Evolutionary conservation across 2,329 filamentous ascomycete species (phyloP), one percentile per base, ranked within the genome.

Genomic region (Epichloe uncinata): DNA sequence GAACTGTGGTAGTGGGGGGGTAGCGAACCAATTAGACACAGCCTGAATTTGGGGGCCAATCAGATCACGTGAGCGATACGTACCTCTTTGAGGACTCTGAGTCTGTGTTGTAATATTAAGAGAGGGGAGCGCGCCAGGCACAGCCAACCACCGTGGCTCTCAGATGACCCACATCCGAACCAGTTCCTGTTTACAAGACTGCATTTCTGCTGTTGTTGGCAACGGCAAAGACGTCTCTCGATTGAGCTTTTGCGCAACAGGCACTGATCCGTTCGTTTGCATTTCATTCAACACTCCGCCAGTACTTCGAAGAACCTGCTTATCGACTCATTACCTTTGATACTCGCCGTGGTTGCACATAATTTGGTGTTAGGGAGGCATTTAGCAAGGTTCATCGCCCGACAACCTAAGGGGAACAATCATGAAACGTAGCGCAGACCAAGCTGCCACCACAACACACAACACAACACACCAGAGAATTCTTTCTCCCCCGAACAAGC

Each of bases 21-120:
- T 62, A 64, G 62, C 65, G 63, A 67, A 50, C 66, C 66, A 68
- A 68, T 67, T 53, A 63, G 15, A 47, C 47, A 44, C 52, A 34
- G 48, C n/a, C 49, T 43, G 43, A 47, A 7, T 42, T 34, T 22
- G 36, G 22, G 50, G 53, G 45, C 42, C 30, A 4, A 11, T 1
- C 0, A 3, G 3, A 12, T 63, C 61, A 64, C 65, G 61, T 65
- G 65, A 47, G 0, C 4, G 0, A 6, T 43, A 45, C 49, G 45
- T 48, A 56, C 49, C 38, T 49, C 46, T 50, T 41, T 36, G 18
- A 16, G 26, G 33, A 26, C 20, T n/a, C n/a, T 30, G 26, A 18
- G 44, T 16, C 36, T 44, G 16, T 44, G 16, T 26, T n/a, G n/a
- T n/a, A 26, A 8, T 18, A n/a, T n/a, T 12, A 12, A 6, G 35